Base-by-base conservation (phyloP, 2,329 filamentous ascomycete species). In the Lasiodiplodia hormozganensis region DNA sequence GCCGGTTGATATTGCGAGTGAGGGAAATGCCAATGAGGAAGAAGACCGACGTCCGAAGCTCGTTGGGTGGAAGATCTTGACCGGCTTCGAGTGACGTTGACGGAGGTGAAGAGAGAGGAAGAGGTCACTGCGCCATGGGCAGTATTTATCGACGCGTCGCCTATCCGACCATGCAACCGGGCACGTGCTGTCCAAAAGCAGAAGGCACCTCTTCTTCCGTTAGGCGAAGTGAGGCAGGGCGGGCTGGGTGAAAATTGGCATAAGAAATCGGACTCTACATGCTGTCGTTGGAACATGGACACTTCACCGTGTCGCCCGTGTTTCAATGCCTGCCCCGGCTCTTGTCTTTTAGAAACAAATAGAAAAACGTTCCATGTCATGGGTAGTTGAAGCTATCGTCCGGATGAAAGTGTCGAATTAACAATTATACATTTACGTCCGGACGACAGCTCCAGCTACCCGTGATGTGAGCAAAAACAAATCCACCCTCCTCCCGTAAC, bases 71-170 rank as follows among this genome's bases (percentile, higher is more conserved):
- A 62, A 34, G 40, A 43, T 36, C 58, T 62, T 49, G 40, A 49
- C 25, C 3, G 34, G 12, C 23, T 31, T 49, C 18, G 25, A 7
- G 18, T 4, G 58, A 62, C 58, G n/a, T 62, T 51, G 58, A 25
- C 21, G 58, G 25, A 23, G 25, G 3, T 47, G 43, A 14, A 23
- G 43, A n/a, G 25, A 49, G n/a, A 62, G 40, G 38, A 34, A 62
- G 58, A 51, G 38, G 40, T 47, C n/a, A 40, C 10, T 25, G 18
- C 7, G 40, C 8, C 25, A 18, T 21, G 40, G 40, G 18, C 16
- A 6, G 40, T n/a, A 12, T 49, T 62, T 62, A 62, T 62, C 12
- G 7, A 62, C 25, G 40, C 25, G 25, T 49, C 47, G 28, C 47
- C 18, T 12, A 28, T 18, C 21, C 58, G n/a, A 8, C 18, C 6